Evolutionary conservation across 768 basidiomycete species (phyloP), one percentile per base, ranked within the genome.

Genomic region (Phlegmacium glaucopus): DNA sequence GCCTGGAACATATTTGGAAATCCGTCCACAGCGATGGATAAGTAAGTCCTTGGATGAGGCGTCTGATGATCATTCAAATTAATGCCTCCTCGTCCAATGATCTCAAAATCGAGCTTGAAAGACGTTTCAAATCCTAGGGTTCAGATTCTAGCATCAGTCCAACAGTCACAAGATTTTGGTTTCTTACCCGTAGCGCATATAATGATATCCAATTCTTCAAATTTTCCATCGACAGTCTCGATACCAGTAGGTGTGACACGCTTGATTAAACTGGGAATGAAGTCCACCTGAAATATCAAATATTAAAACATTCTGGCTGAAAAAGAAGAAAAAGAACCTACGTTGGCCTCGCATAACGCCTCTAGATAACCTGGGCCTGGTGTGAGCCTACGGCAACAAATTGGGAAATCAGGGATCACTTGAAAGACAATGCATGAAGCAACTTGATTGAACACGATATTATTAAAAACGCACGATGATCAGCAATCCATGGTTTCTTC

Each of bases 1-100:
- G 66, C 57, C 45, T 74, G 68, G 68, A 85, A 85, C 74, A 75
- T 79, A 62, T 84, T 86, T n/a, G 85, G 85, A 63, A 85, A 85
- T 7, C 78, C 80, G 39, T 83, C 78, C 15, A 79, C 72, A 16
- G 77, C 74, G 27, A 85, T 58, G 6, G 77, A 70, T 6, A 87
- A 69, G 60, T 87, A 87, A 4, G 79, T 75, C 9, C 62, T 61
- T 2, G 83, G 80, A 53, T 79, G 70, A 3, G 82, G 79, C 1
- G 61, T 68, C 61, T 78, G 82, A 45, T 74, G 73, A n/a, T 78
- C 71, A 44, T 72, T 71, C 4, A 87, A 64, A 43, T 76, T 69
- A 8, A 72, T 54, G 2, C 82, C 81, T 16, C 70, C 63, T 10
- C 79, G 75, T 5, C 82, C 81, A 44, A 81, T 61, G 54, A 85